Evolutionary conservation across 768 basidiomycete species (phyloP), one percentile per base, ranked within the genome.

Genomic region (Leccinum barrowsii): DNA sequence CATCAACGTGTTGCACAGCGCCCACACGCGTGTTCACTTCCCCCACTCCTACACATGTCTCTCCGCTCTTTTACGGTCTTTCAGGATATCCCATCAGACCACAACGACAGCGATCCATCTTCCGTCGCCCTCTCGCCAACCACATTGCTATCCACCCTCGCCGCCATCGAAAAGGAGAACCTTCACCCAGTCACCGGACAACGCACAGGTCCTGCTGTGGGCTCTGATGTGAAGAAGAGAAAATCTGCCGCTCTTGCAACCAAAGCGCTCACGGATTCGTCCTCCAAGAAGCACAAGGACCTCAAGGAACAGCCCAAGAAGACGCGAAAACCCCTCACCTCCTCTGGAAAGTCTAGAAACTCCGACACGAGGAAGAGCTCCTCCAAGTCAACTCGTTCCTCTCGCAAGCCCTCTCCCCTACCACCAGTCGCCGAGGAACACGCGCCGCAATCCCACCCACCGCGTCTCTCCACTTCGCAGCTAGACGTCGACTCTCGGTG

Each of bases 91-190:
- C 78, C 81, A 21, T 66, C 70, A 59, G 77, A 77, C 58, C 61
- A 63, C 60, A 61, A 44, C 53, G 67, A 62, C 63, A 53, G 32
- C 49, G 67, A 66, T 54, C 60, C 68, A 52, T 65, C 64, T 57
- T 35, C 67, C 59, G 55, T 62, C 12, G 63, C 54, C n/a, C 62
- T 56, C 60, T 57, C 60, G 5, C 53, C 60, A 46, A 50, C 75
- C 61, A 74, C 77, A 63, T 61, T 70, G 7, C 62, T 74, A 56
- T 73, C 75, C 59, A 71, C 76, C 5, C 70, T 73, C 24, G 70
- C 73, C 10, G 72, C 77, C 37, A 65, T 76, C 42, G 87, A 90
- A 76, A 92, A 92, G 78, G 90, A 92, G 74, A 92, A 92, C 68
- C 76, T 85, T 47, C 80, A 91, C 70, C 90, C 90, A 48, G 61